Base-by-base conservation (phyloP, 148 eudicot genomes). In the Nepenthes mirabilis region DNA sequence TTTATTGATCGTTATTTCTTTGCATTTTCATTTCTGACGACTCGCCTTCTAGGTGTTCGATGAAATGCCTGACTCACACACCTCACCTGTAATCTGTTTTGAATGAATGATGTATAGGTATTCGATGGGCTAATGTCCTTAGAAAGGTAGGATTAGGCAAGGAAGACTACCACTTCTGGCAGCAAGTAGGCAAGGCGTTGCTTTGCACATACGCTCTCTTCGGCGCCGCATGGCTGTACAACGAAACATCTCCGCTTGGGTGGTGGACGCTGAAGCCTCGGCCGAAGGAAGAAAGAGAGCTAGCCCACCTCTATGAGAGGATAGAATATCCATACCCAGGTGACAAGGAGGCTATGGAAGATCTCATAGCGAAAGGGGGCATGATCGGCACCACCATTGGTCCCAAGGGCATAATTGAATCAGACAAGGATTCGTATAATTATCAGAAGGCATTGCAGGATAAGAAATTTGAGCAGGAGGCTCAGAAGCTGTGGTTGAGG, bases 301-400 rank as follows among this genome's bases (percentile, higher is more conserved):
- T 91, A 40, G 91, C 97, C 33, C 95, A 87, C 47, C 75, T 87
- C 9, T 91, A 91, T 45, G 91, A 91, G 65, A 82, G 82, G 60
- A 74, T 87, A 11, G 71, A 80, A 54, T 91, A 81, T 47, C 97
- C 97, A 0, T 91, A 91, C 75, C 97, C 95, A 5, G 97, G 97
- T 35, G 97, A 91, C 45, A 71, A 77, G 59, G 95, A 91, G 58
- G 95, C 97, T 6, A 91, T 91, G 97, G 81, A 81, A 57, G 95
- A 91, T 74, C 87, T 91, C 56, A 34, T 91, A 11, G 71, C 81
- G 0, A 85, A 87, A 56, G 97, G 97, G 14, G 97, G 97, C 57
- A 91, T 91, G 97, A 91, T 91, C 61, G 97, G 97, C 3, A 91
- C 96, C 7, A 78, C 83, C 1, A 88, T 91, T 37, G 95, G 90